Percentiles rank a stretch among this genome's conserved stretches.
phyloP scores from a whole-genome alignment of 306 rosid genomes.

The Vicia faba region DNA sequence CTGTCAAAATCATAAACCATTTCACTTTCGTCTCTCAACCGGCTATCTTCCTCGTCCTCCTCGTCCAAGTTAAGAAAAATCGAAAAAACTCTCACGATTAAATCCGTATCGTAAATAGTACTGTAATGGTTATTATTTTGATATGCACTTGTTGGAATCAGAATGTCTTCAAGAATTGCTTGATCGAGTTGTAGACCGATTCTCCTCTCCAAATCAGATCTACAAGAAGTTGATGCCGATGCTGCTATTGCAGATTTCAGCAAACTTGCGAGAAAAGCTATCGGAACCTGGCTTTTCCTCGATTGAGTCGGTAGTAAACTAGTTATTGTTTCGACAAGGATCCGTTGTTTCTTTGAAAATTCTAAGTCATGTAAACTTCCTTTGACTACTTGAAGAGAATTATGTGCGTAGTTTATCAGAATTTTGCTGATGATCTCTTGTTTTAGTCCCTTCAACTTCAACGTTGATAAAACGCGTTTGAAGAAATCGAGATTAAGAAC shows the following conservation, averaged over 20 bases:
- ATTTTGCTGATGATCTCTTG: conserved; percentile 93
- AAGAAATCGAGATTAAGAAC: conserved; percentile 79
- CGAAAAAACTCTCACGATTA: conserved; percentile 82
- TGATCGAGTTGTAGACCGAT: conserved; percentile 94
- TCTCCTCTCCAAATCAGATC: conserved; percentile 87
- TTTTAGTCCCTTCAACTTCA: conserved; percentile 88
- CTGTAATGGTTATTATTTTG: conserved; percentile 58
- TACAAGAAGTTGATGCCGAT: conserved; percentile 75
- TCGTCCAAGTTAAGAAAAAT: conserved; percentile 85
- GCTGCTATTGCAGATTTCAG: conserved; percentile 81
- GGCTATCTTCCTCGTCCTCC: conserved; percentile 73
- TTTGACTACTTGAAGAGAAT: conserved; percentile 67
- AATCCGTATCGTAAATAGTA: conserved; percentile 77
- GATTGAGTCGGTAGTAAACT: conserved; percentile 86
- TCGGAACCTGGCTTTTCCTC: conserved; percentile 86
- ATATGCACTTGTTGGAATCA: conserved; percentile 73
- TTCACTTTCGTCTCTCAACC: conserved; percentile 75
- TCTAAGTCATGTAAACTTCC: conserved; percentile 69
- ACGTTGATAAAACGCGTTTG: conserved; percentile 72
- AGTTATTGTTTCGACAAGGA: conserved; percentile 81
- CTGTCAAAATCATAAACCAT: conserved; percentile 87
- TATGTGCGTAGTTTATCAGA: conserved; percentile 82
- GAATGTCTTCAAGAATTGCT: conserved; percentile 93
- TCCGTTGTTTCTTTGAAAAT: conserved; percentile 78
- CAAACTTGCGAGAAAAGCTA: conserved; percentile 96